Evolutionary conservation across 352 stramenopile genomes (phyloP), one percentile per base, ranked within the genome.

Genomic region (Pythium vanterpoolii): DNA sequence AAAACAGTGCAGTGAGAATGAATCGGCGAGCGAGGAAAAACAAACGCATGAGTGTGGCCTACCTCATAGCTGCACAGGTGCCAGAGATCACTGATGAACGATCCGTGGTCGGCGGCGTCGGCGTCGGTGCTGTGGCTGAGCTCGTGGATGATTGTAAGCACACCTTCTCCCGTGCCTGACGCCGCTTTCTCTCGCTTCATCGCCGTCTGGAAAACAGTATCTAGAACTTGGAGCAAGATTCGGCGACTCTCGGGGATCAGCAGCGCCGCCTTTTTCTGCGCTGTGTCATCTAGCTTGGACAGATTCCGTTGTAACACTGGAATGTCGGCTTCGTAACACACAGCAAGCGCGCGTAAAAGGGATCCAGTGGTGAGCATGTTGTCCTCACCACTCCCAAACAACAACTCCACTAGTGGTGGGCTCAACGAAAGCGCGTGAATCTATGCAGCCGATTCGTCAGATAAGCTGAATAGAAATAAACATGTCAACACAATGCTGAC

Each of bases 1-100:
- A n/a, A n/a, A n/a, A n/a, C n/a, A n/a, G n/a, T n/a, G n/a, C n/a
- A n/a, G n/a, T n/a, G n/a, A n/a, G n/a, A n/a, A n/a, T n/a, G n/a
- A n/a, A n/a, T n/a, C n/a, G n/a, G n/a, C n/a, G n/a, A n/a, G n/a
- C n/a, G n/a, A n/a, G n/a, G n/a, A n/a, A n/a, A n/a, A n/a, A n/a
- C n/a, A n/a, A n/a, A n/a, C n/a, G n/a, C n/a, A n/a, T n/a, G n/a
- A n/a, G n/a, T n/a, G n/a, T n/a, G n/a, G n/a, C n/a, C 11, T 68
- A 79, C 73, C 48, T 77, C 85, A 58, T 86, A 87, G 26, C 69
- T 66, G 30, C 70, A 85, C 16, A 90, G 57, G 52, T 78, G 64
- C 79, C 79, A 90, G 23, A 91, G 52, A 60, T 94, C 84, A 34
- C 79, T 90, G 44, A 94, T 28, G 34, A 78, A 86, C 56, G 82